These are phyloP conservation scores for Linnemannia exigua DNA, from an alignment of 192 early-diverging fungal species.

Conservation along the genomic window DNA sequence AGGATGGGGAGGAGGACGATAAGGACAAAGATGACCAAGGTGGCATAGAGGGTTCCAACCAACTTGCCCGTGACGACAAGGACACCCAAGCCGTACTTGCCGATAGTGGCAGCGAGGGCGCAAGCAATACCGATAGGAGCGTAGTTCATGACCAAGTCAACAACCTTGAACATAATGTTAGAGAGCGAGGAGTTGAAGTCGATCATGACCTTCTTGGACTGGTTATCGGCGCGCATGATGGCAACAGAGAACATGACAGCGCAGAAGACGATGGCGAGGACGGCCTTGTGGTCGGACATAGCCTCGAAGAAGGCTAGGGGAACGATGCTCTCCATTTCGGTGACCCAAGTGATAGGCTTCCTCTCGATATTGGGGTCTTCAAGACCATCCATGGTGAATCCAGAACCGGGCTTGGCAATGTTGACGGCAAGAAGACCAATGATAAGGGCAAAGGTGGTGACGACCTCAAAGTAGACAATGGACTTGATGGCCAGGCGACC, in stretches of 20 bases:
- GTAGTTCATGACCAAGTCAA: slow-evolving; percentile 72
- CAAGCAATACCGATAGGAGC: slow-evolving; percentile 79
- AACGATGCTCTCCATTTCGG: slow-evolving; percentile 70
- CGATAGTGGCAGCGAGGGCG: slow-evolving; percentile 72
- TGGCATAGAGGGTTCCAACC: slow-evolving; percentile 73
- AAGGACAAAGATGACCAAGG: slow-evolving; percentile 70
- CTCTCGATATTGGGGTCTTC: not conserved
- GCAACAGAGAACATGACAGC: slow-evolving; percentile 75
- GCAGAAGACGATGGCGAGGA: slow-evolving; percentile 74
- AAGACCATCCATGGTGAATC: slow-evolving; percentile 50
- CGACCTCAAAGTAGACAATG: slow-evolving; percentile 76
- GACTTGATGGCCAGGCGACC: slow-evolving; percentile 77
- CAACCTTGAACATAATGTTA: slow-evolving; percentile 76
- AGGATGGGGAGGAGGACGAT: slow-evolving; percentile 71
- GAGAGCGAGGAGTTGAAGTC: slow-evolving; percentile 68
- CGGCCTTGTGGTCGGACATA: slow-evolving; percentile 45
- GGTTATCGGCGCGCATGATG: slow-evolving; percentile 59
- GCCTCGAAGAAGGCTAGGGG: slow-evolving; percentile 72
- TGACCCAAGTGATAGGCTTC: slow-evolving; percentile 64
- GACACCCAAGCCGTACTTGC: slow-evolving; percentile 68
- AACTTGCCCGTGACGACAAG: slow-evolving; percentile 74
- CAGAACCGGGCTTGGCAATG: slow-evolving; percentile 72
- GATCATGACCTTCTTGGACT: slow-evolving; percentile 64
- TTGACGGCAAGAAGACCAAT: slow-evolving; percentile 78
- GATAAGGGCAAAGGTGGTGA: slow-evolving; percentile 74